phyloP scores from a whole-genome alignment of 169 alveolate genomes.

The Plasmodium adleri region DNA sequence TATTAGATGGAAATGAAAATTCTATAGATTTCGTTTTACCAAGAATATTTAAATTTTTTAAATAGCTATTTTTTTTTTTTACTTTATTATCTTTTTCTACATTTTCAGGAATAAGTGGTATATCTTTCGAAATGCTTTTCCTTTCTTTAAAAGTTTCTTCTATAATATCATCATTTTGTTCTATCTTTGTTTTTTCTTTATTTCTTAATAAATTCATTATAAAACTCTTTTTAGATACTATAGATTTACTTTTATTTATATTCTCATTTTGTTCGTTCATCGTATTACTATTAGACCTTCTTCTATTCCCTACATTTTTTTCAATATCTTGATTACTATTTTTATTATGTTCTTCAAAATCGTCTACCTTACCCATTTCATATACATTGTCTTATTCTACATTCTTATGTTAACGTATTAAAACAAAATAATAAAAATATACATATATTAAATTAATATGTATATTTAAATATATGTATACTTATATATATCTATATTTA shows the following conservation, averaged over 20 bases:
- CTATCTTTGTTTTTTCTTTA: conserved; percentile 3
- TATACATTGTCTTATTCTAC: conserved; percentile 20
- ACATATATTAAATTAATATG: conserved; percentile 1
- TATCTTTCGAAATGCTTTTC: conserved; percentile 13
- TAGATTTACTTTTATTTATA: neutral
- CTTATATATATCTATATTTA: neutral
- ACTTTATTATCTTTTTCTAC: conserved; percentile 7
- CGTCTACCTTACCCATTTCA: conserved; percentile 47
- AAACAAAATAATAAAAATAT: neutral
- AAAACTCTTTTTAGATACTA: conserved; percentile 38
- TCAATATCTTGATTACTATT: conserved; percentile 10
- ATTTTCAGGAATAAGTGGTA: neutral
- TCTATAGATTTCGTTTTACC: conserved; percentile 2
- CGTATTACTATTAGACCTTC: neutral
- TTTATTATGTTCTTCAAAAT: conserved; percentile 18
- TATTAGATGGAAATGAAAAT: neutral
- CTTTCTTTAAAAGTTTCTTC: conserved; percentile 3
- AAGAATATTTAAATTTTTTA: conserved; percentile 17
- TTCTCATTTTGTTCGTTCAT: conserved; percentile 4
- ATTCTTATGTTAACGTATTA: conserved; percentile 2
- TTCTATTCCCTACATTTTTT: neutral
- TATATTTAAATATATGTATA: neutral
- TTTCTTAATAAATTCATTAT: conserved; percentile 17
- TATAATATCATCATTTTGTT: conserved; percentile 1
- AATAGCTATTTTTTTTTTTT: conserved; percentile 41